Conservation (phyloP, 169 alveolate genomes). For the Plasmodium yoelii region DNA sequence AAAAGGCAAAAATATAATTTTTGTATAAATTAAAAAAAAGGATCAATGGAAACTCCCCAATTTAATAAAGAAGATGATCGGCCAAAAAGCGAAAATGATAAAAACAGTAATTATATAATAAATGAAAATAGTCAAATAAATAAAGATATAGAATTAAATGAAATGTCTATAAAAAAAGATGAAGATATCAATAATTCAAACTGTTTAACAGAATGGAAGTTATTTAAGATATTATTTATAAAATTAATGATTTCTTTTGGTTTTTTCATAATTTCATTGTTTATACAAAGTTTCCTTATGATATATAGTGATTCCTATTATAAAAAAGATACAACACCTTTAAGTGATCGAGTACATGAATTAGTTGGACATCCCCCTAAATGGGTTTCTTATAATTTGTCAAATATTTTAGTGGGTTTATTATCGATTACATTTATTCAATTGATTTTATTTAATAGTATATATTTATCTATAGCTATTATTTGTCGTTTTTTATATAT, state of each 20-base stretch:
- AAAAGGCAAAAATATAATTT: constrained; percentile 4
- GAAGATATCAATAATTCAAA: constrained; percentile 1
- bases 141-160: constrained; percentile 14
- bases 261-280: constrained; percentile 32
- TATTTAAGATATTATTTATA: constrained; percentile 32
- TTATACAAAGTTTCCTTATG: constrained; percentile 71
- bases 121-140: constrained; percentile 20
- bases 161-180: constrained; percentile 1
- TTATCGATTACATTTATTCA: constrained; percentile 20
- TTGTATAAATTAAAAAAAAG: background rate
- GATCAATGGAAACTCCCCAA: background rate
- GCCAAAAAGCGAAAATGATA: constrained; percentile 13
- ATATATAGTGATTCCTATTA: constrained; percentile 69
- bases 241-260: constrained; percentile 23
- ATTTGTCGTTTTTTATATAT: constrained; percentile 60
- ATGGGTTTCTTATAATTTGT: constrained; percentile 52
- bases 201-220: constrained; percentile 29
- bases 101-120: background rate
- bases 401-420: constrained; percentile 55
- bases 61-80: constrained; percentile 10
- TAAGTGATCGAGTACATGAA: constrained; percentile 38
- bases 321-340: constrained; percentile 40
- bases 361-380: constrained; percentile 26
- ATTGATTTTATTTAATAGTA: constrained; percentile 52
- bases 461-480: constrained; percentile 62